phyloP scores from a whole-genome alignment of 208 protist genomes.

The Leishmania turanica region DNA sequence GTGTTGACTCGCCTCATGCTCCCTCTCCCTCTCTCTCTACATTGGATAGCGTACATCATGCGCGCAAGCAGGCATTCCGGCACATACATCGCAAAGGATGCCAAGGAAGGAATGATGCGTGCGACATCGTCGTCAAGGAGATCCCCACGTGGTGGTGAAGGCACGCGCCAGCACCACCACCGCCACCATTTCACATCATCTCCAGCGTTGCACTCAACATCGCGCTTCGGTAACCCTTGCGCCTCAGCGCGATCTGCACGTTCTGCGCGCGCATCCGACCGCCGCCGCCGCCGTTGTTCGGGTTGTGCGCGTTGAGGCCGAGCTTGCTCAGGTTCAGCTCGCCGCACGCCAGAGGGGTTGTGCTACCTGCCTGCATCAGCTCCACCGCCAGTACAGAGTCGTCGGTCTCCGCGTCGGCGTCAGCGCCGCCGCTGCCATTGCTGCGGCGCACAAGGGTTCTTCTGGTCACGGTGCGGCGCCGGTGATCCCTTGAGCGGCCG shows the following conservation, averaged over 20 bases:
- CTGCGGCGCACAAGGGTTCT: neutral
- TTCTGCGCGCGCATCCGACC: slow-evolving; percentile 9
- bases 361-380: slow-evolving; percentile 18
- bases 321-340: slow-evolving; percentile 4
- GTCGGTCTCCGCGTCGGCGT: slow-evolving; percentile 1
- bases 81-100: neutral
- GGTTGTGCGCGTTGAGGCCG: slow-evolving; percentile 1
- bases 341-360: slow-evolving; percentile 17
- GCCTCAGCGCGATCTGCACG: slow-evolving; percentile 20
- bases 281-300: neutral
- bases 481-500: neutral
- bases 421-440: neutral
- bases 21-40: neutral
- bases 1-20: neutral
- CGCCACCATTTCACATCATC: slow-evolving; percentile 1
- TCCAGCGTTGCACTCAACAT: slow-evolving; percentile 22
- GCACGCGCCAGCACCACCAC: neutral
- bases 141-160: neutral
- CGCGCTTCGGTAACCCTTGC: slow-evolving; percentile 28
- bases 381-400: slow-evolving; percentile 17
- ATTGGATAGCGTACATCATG: neutral
- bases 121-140: neutral
- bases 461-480: neutral
- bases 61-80: neutral
- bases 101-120: neutral